Conservation (phyloP, 2,329 filamentous ascomycete genomes). For the Paraphoma sp. region DNA sequence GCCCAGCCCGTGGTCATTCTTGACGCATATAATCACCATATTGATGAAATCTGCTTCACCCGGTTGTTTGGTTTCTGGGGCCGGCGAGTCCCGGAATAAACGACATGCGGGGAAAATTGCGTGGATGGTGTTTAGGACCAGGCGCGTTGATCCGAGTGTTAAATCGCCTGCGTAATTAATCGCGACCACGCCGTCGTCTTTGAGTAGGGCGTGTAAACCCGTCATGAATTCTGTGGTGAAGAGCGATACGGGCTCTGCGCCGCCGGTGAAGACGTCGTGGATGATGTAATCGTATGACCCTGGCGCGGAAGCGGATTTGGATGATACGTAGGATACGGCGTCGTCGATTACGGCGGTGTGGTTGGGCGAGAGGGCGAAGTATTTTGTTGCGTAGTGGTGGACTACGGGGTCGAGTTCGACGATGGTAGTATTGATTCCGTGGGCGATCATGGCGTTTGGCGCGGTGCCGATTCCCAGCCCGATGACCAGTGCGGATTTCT, state of each 20-base stretch:
- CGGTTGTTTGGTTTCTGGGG: conserved; percentile 50
- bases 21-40: conserved; percentile 93
- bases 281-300: conserved; percentile 85
- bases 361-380: conserved; percentile 80
- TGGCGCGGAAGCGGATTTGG: conserved; percentile 55
- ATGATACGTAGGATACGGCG: conserved; percentile 71
- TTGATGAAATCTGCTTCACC: conserved; percentile 78
- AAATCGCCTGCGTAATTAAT: conserved; percentile 98
- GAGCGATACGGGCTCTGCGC: conserved; percentile 85
- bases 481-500: conserved; percentile 83
- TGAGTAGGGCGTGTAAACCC: conserved; percentile 73
- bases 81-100: conserved; percentile 80
- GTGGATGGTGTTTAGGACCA: conserved; percentile 83
- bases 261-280: conserved; percentile 97
- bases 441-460: conserved; percentile 82
- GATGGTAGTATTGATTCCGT: conserved; percentile 90
- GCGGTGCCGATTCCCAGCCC: conserved; percentile 93
- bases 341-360: conserved; percentile 83
- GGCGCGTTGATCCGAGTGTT: conserved; percentile 73
- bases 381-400: conserved; percentile 79
- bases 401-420: conserved; percentile 94
- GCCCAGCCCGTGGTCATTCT: conserved; percentile 53
- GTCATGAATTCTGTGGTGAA: conserved; percentile 87
- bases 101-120: conserved; percentile 87
- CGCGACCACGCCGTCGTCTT: conserved; percentile 80